A percentile compares a stretch with the other conserved stretches of the same genome.
phyloP scores from a whole-genome alignment of 441 rosid species.

The Aleurites moluccanus region DNA sequence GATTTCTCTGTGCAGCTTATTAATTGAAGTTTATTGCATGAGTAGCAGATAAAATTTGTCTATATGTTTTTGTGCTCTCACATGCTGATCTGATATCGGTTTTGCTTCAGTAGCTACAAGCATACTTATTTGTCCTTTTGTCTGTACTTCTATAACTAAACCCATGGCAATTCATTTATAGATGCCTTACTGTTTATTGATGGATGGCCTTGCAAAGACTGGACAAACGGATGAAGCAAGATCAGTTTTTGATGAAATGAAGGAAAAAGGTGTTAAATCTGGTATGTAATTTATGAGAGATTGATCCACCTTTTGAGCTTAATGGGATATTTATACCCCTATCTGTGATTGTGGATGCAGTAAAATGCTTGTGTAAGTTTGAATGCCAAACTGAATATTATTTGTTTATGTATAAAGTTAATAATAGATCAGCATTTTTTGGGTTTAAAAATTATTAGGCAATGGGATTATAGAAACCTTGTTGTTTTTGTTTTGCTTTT shows the following conservation, averaged over 20 bases:
- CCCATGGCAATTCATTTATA: constrained; percentile 30
- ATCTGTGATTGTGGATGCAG: constrained; percentile 5
- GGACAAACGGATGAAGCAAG: constrained; percentile 72
- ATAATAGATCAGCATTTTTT: background rate
- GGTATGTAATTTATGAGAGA: constrained; percentile 45
- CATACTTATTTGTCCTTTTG: constrained; percentile 4
- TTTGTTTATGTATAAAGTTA: background rate
- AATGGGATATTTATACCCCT: background rate
- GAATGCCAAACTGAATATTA: background rate
- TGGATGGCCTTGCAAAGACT: constrained; percentile 87
- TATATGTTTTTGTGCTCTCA: background rate
- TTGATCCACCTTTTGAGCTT: constrained; percentile 7
- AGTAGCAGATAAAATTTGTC: background rate
- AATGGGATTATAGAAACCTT: background rate
- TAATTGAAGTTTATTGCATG: background rate
- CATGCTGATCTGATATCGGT: background rate
- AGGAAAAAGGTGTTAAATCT: constrained; percentile 57
- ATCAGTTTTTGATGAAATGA: constrained; percentile 57
- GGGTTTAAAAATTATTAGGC: background rate
- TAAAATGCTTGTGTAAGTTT: background rate
- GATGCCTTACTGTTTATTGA: constrained; percentile 90
- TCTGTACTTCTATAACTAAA: constrained; percentile 19
- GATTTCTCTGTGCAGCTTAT: background rate
- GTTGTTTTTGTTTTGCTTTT: background rate
- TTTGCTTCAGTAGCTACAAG: background rate